phyloP scores from a whole-genome alignment of 306 rosid species.

The Pterocarpus santalinus region DNA sequence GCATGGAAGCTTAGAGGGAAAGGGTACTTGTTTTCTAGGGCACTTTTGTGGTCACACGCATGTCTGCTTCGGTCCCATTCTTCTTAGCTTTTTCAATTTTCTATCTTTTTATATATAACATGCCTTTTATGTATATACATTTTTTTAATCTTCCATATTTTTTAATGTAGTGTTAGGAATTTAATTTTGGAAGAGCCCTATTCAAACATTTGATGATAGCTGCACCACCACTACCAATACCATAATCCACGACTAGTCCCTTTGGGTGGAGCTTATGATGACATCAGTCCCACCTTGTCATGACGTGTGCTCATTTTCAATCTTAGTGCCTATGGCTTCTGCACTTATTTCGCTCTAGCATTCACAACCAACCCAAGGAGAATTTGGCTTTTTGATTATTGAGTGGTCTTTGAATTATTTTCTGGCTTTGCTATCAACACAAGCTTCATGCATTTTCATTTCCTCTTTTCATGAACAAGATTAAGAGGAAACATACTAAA shows the following conservation, averaged over 20 bases:
- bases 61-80: conserved; percentile 82
- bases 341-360: conserved; percentile 52
- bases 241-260: conserved; percentile 54
- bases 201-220: conserved; percentile 94
- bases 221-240: conserved; percentile 65
- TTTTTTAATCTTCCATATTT: conserved; percentile 24
- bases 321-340: conserved; percentile 44
- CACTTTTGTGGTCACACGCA: conserved; percentile 85
- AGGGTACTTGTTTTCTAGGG: conserved; percentile 55
- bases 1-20: conserved; percentile 53
- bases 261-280: conserved; percentile 73
- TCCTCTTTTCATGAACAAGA: neutral
- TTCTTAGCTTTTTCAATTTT: conserved; percentile 48
- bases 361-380: conserved; percentile 43
- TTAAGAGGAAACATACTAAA: neutral
- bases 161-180: neutral
- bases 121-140: neutral
- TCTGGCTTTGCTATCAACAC: conserved; percentile 43
- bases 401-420: conserved; percentile 61
- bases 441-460: conserved; percentile 43
- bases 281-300: conserved; percentile 94
- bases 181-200: conserved; percentile 48
- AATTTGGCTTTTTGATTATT: conserved; percentile 50
- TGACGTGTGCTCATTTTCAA: conserved; percentile 68
- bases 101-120: conserved; percentile 28